Evolutionary conservation across 768 basidiomycete species (phyloP), one percentile per base, ranked within the genome.

Genomic region (Exsudoporus frostii): DNA sequence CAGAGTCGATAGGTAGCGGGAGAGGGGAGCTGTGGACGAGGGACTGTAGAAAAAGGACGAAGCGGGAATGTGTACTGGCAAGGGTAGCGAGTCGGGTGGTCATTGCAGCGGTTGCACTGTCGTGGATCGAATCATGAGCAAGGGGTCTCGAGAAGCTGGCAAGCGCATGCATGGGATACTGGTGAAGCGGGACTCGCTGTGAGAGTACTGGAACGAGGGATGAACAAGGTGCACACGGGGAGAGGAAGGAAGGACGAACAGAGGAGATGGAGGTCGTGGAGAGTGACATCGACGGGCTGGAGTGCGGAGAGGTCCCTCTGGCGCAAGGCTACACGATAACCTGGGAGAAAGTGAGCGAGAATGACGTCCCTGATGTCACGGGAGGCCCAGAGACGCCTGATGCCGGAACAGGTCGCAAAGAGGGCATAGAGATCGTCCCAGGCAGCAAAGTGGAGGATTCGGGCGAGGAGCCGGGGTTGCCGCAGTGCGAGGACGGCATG

Each of bases 21-120:
- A 75, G 61, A 20, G 69, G 63, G 1, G 84, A 82, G 53, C 84
- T 84, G 62, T 91, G 83, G 1, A 84, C 82, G 39, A 90, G 71
- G 2, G 87, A 81, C 58, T 91, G 90, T 4, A 91, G 71, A 17
- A 89, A 73, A 17, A 92, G 78, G 20, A 90, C 84, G 59, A 88
- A 82, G 10, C 88, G 82, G 14, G 89, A 86, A 63, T 92, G 88
- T 3, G 85, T 80, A 22, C 79, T 79, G 2, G 82, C 71, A 9
- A 88, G 69, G 4, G 75, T 67, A 30, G 74, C 69, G n/a, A 84
- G 71, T 37, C 73, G 73, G 14, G 66, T 49, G 5, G 73, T 71
- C 45, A 62, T 58, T 34, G 43, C 24, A 5, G 53, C 30, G 17
- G 50, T 29, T 9, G 57, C 19, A 42, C 59, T 57, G 56, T 75